Conservation (phyloP, 1,284 basidiomycete genomes). For the Veloboletus limbatus region DNA sequence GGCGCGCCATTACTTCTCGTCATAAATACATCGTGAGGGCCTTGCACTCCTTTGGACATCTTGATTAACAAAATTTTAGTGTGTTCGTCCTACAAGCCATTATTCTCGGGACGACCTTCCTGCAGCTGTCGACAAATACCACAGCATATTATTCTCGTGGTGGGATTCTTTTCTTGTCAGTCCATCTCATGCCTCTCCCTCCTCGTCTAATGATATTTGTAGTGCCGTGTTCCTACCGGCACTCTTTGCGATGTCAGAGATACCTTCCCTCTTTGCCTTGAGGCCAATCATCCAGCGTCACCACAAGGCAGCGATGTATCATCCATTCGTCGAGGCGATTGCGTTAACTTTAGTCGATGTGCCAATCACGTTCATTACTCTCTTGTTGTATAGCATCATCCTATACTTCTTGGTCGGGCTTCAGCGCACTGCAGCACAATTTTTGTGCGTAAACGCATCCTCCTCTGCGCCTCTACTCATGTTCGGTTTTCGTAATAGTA, state of each 20-base stretch:
- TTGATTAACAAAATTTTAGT: slow-evolving; percentile 27
- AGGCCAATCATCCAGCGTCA: slow-evolving; percentile 61
- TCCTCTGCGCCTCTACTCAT: slow-evolving; percentile 4
- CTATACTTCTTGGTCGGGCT: slow-evolving; percentile 58
- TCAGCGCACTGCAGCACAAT: slow-evolving; percentile 42
- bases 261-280: slow-evolving; percentile 48
- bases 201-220: not conserved
- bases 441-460: slow-evolving; percentile 38
- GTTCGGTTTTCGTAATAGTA: slow-evolving; percentile 33
- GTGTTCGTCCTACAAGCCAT: slow-evolving; percentile 63
- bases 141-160: slow-evolving; percentile 77
- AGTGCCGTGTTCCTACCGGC: slow-evolving; percentile 34
- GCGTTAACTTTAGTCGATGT: slow-evolving; percentile 62
- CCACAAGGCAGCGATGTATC: slow-evolving; percentile 51
- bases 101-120: slow-evolving; percentile 78
- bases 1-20: slow-evolving; percentile 49
- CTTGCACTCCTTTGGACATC: slow-evolving; percentile 11
- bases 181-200: slow-evolving; percentile 1
- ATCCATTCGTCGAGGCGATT: slow-evolving; percentile 52
- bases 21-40: slow-evolving; percentile 36
- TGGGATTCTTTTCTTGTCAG: slow-evolving; percentile 71
- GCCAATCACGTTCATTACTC: slow-evolving; percentile 48
- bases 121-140: slow-evolving; percentile 59
- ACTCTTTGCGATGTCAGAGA: slow-evolving; percentile 34
- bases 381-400: slow-evolving; percentile 46